These are phyloP conservation scores for Coemansia umbellata DNA, from an alignment of 192 early-diverging fungal species.

Conservation along the genomic window DNA sequence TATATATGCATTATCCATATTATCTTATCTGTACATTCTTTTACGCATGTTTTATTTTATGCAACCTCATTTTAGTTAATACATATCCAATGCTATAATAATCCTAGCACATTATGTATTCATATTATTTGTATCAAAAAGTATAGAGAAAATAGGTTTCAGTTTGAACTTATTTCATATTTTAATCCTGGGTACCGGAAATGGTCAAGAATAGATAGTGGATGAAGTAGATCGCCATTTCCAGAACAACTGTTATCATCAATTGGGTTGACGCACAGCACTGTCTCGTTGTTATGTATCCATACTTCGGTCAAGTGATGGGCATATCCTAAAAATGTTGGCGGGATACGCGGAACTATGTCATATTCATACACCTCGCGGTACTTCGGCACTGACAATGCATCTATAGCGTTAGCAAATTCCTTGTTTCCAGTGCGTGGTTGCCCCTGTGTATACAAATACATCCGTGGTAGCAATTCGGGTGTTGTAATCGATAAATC, in stretches of 20 bases:
- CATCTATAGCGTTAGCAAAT: slow-evolving; percentile 32
- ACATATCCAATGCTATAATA: too few relatives aligned
- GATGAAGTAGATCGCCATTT: slow-evolving; percentile 2
- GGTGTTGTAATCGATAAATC: slow-evolving; percentile 23
- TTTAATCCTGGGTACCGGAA: slow-evolving; percentile 28
- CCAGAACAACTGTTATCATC: slow-evolving; percentile 14
- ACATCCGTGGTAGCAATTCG: slow-evolving; percentile 10
- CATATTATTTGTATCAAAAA: too few relatives aligned
- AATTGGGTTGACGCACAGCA: slow-evolving; percentile 12
- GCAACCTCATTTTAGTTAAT: not conserved
- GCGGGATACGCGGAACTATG: slow-evolving; percentile 28
- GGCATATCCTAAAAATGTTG: slow-evolving; percentile 17
- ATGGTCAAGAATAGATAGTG: slow-evolving; percentile 18
- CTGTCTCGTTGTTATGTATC: slow-evolving; percentile 29
- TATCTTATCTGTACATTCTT: not conserved
- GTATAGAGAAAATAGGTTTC: too few relatives aligned
- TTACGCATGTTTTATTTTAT: not conserved
- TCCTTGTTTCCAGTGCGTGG: slow-evolving; percentile 42
- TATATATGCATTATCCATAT: slow-evolving; percentile 1
- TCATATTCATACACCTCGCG: slow-evolving; percentile 43
- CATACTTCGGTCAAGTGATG: slow-evolving; percentile 39
- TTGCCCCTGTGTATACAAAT: slow-evolving; percentile 38
- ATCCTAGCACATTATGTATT: too few relatives aligned
- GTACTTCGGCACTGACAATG: slow-evolving; percentile 15
- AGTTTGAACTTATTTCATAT: slow-evolving; percentile 5